Conservation (phyloP, 257 asterid species). For the Solanum habrochaites region DNA sequence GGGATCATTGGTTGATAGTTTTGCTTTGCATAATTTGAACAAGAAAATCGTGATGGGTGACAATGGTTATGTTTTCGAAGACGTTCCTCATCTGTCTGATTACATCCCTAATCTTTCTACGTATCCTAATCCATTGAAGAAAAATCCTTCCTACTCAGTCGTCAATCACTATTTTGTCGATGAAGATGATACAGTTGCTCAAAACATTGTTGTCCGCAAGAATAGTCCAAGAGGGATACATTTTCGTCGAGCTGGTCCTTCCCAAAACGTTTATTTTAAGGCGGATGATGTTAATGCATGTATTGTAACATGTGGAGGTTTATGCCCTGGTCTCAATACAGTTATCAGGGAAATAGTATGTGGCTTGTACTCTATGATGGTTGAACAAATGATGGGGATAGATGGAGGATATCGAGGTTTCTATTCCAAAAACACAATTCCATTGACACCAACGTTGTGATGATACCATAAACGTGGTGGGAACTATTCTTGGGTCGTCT, state of each 20-base stretch:
- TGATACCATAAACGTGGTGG: background rate
- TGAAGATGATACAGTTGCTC: conserved; percentile 66
- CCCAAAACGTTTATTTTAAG: conserved; percentile 66
- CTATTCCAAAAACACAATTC: background rate
- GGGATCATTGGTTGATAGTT: background rate
- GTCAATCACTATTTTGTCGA: conserved; percentile 87
- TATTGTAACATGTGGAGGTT: conserved; percentile 88
- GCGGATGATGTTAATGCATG: conserved; percentile 78
- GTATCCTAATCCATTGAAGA: background rate
- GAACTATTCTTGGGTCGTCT: background rate
- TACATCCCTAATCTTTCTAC: conserved; percentile 14
- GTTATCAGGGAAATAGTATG: conserved; percentile 59
- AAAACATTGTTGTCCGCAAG: conserved; percentile 72
- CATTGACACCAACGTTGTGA: background rate
- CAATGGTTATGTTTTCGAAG: conserved; percentile 43
- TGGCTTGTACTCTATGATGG: conserved; percentile 64
- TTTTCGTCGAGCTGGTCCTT: conserved; percentile 95
- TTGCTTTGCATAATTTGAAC: background rate
- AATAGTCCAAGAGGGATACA: conserved; percentile 64
- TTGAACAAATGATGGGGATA: conserved; percentile 63
- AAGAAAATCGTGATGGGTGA: conserved; percentile 12
- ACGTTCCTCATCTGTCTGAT: conserved; percentile 59
- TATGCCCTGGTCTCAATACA: conserved; percentile 50
- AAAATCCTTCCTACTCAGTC: conserved; percentile 54
- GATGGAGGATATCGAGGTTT: conserved; percentile 11